phyloP scores from a whole-genome alignment of 768 basidiomycete genomes.

The Suillus alpinus region DNA sequence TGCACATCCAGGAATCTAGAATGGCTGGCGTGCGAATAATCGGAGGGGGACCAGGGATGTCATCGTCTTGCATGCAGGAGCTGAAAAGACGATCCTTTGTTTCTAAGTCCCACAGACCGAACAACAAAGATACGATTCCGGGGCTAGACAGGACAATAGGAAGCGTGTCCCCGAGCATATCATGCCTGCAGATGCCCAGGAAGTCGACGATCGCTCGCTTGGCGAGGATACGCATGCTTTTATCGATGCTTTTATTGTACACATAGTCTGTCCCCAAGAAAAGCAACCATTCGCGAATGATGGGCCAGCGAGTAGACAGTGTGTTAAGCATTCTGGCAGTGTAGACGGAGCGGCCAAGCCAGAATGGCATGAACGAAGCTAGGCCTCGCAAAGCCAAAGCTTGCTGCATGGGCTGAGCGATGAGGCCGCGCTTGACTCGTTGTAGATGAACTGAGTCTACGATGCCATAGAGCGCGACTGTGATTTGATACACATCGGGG shows the following conservation, averaged over 20 bases:
- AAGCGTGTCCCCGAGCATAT: constrained; percentile 17
- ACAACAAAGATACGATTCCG: constrained; percentile 17
- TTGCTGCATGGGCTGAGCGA: constrained; percentile 12
- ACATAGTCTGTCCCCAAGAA: constrained; percentile 22
- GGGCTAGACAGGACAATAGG: constrained; percentile 15
- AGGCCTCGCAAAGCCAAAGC: constrained; percentile 18
- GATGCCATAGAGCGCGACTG: constrained; percentile 17
- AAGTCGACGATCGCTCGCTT: constrained; percentile 20
- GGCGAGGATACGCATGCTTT: constrained; percentile 19
- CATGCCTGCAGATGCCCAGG: constrained; percentile 16
- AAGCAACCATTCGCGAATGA: constrained; percentile 23
- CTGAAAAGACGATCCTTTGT: constrained; percentile 18
- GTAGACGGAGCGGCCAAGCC: constrained; percentile 2
- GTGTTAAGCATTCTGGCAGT: constrained; percentile 1
- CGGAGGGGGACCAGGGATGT: neutral
- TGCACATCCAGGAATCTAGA: constrained; percentile 28
- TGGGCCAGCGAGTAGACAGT: constrained; percentile 17
- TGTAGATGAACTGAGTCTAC: constrained; percentile 20
- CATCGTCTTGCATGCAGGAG: constrained; percentile 4
- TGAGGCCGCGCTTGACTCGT: constrained; percentile 7
- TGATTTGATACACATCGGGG: constrained; percentile 16
- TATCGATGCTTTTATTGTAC: constrained; percentile 16
- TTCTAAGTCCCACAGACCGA: constrained; percentile 29
- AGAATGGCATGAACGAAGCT: constrained; percentile 11
- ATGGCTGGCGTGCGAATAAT: constrained; percentile 11